Percentiles rank a stretch among this genome's conserved stretches.
These are phyloP conservation scores for Sporormia fimetaria DNA, from an alignment of 495 filamentous ascomycete genomes.

Conservation along the genomic window DNA sequence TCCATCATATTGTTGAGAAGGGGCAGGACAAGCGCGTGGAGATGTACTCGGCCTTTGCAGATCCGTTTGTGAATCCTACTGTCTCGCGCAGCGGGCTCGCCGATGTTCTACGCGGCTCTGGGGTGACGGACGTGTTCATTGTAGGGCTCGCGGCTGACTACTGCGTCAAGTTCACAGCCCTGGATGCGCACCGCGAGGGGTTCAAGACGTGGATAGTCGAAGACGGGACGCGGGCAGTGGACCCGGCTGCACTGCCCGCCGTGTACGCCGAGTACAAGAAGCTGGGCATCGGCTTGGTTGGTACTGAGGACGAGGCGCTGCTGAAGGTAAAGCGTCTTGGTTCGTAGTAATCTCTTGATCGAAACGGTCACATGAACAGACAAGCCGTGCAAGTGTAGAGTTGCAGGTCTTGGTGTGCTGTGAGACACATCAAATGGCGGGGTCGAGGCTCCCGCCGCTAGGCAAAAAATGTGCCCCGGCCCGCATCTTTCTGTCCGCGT, in stretches of 20 bases:
- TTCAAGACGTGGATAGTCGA: constrained; percentile 66
- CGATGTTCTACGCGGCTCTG: constrained; percentile 40
- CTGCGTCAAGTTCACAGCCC: constrained; percentile 72
- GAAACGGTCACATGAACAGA: too few relatives aligned
- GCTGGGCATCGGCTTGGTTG: constrained; percentile 43
- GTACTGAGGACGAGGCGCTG: constrained; percentile 39
- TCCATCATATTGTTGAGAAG: constrained; percentile 64
- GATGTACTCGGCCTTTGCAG: constrained; percentile 85
- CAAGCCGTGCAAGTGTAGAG: too few relatives aligned
- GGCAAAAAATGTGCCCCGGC: too few relatives aligned
- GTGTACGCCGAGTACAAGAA: constrained; percentile 45
- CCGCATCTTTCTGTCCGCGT: too few relatives aligned
- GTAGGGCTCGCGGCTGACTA: constrained; percentile 82
- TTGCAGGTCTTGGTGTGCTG: too few relatives aligned
- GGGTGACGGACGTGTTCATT: constrained; percentile 67
- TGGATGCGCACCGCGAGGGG: constrained; percentile 64
- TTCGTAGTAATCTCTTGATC: too few relatives aligned
- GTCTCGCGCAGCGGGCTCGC: constrained; percentile 44
- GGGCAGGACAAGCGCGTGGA: constrained; percentile 62
- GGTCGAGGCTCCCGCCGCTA: too few relatives aligned
- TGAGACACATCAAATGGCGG: too few relatives aligned
- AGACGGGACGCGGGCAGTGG: constrained; percentile 66
- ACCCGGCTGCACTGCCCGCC: constrained; percentile 45
- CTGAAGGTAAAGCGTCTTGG: constrained; percentile 26
- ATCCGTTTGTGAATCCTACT: constrained; percentile 52